Evolutionary conservation across 768 basidiomycete species (phyloP).

Genomic region (Rhizopogon vinicolor): DNA sequence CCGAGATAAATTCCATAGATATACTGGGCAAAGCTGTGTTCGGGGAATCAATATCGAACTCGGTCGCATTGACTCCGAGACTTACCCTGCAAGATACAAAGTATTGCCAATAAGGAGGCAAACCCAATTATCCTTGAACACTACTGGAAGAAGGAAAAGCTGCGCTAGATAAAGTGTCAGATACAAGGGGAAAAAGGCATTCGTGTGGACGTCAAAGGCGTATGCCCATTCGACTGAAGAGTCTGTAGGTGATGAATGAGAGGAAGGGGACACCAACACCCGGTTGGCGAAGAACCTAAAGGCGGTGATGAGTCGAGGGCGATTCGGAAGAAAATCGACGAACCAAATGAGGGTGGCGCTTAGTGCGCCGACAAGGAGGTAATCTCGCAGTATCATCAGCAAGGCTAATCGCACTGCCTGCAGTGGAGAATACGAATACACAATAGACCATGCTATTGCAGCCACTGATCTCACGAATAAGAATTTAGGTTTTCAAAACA

Average conservation of each 20-base stretch:
- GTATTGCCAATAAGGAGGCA: constrained; percentile 93
- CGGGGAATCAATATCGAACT: constrained; percentile 4
- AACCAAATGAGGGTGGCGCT: constrained; percentile 78
- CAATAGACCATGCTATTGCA: constrained; percentile 80
- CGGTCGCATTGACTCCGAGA: background rate
- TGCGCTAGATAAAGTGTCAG: constrained; percentile 88
- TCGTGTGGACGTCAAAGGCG: constrained; percentile 95
- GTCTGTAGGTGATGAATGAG: constrained; percentile 66
- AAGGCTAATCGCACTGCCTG: constrained; percentile 62
- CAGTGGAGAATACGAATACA: constrained; percentile 62
- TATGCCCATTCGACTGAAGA: constrained; percentile 88
- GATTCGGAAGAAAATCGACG: constrained; percentile 12
- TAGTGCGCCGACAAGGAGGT: constrained; percentile 71
- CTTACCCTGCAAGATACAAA: constrained; percentile 63
- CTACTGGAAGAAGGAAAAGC: constrained; percentile 77
- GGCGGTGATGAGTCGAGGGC: constrained; percentile 10
- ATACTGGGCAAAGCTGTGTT: constrained; percentile 83
- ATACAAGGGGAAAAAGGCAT: constrained; percentile 94
- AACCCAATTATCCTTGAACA: constrained; percentile 88
- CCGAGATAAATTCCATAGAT: constrained; percentile 89
- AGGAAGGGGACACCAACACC: constrained; percentile 64
- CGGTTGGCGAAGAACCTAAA: constrained; percentile 67
- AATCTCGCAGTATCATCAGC: constrained; percentile 87
- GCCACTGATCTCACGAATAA: constrained; percentile 45
- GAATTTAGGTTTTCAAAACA: background rate